Percentiles rank a stretch among this genome's conserved stretches.
Evolutionary conservation across 139 green algal genomes (phyloP).

Genomic region (Prasinococcaceae sp.): DNA sequence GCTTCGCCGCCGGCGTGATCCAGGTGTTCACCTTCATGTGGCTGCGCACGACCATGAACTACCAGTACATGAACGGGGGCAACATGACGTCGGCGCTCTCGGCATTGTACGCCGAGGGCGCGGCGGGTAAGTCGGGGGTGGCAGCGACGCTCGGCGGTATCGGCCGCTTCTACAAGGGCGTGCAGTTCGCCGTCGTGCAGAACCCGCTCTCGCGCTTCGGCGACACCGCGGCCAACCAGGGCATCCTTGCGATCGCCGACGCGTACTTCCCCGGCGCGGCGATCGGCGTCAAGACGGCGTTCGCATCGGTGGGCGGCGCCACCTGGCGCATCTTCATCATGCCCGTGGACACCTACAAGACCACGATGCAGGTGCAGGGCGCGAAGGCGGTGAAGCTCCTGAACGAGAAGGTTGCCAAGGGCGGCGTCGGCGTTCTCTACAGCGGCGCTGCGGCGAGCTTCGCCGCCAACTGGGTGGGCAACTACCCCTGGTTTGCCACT

Average conservation of each 20-base stretch:
- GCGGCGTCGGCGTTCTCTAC: conserved; percentile 61
- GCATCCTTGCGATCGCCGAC: conserved; percentile 59
- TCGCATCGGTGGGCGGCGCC: conserved; percentile 44
- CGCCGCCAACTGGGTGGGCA: conserved; percentile 62
- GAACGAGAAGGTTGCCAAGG: conserved; percentile 39
- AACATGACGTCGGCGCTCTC: conserved; percentile 43
- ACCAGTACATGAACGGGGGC: conserved; percentile 47
- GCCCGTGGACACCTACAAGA: conserved; percentile 79
- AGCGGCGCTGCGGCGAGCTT: conserved; percentile 52
- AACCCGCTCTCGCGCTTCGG: conserved; percentile 69
- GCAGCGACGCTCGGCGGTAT: too few relatives aligned
- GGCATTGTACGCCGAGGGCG: conserved; percentile 61
- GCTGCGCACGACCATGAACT: conserved; percentile 76
- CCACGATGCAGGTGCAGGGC: conserved; percentile 74
- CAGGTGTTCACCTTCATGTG: conserved; percentile 60
- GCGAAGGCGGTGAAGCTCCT: conserved; percentile 39
- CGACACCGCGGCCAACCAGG: conserved; percentile 77
- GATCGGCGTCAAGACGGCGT: conserved; percentile 53
- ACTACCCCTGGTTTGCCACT: conserved; percentile 71
- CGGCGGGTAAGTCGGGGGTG: background rate
- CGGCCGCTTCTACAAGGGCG: conserved; percentile 67
- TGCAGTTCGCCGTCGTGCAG: conserved; percentile 24
- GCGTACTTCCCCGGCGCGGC: conserved; percentile 36
- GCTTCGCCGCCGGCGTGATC: conserved; percentile 56
- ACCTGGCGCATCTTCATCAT: conserved; percentile 72